Base-by-base conservation (phyloP, 2,329 filamentous ascomycete species). In the Colletotrichum kahawae region DNA sequence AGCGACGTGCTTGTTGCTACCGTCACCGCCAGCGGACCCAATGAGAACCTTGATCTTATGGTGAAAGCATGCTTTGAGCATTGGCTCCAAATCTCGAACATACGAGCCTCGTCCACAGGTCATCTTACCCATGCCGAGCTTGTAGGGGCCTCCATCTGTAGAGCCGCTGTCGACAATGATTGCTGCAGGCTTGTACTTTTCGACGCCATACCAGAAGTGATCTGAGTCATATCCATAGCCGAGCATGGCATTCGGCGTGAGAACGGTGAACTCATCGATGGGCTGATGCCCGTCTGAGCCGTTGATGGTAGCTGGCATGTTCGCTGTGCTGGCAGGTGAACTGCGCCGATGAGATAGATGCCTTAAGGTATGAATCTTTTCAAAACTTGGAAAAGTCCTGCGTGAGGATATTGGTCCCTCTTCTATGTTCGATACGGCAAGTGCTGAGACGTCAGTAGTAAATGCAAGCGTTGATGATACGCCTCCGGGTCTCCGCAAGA, bases 161-260 rank as follows among this genome's bases (percentile, higher is more conserved):
- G 82, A 84, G 0, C 83, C 83, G 1, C 82, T 82, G 67, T 84
- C 83, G 4, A 84, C 71, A 14, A 84, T 83, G 13, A 84, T 81
- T 12, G 82, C 82, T 0, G 81, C 81, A 0, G 84, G 83, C 2
- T 80, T 76, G 2, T 80, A 80, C 1, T 74, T 83, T 13, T 80
- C 75, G 1, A 86, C 78, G 2, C 79, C 80, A 1, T 76, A 38
- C 0, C 72, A 59, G 0, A 79, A 83, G 31, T 83, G 80, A 1
- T 78, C 76, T 29, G 83, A 81, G 60, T 85, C 79, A 60, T 88
- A 85, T 27, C 88, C 88, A 74, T 88, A 90, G 12, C 88, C 87
- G 7, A 89, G 79, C 86, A 88, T 89, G 38, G 85, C 87, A 16
- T 87, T 84, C 0, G 87, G 87, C 0, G 88, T 87, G 4, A 88